These are phyloP conservation scores for Vanrija humicola DNA, from an alignment of 1,284 basidiomycete species.

Conservation along the genomic window DNA sequence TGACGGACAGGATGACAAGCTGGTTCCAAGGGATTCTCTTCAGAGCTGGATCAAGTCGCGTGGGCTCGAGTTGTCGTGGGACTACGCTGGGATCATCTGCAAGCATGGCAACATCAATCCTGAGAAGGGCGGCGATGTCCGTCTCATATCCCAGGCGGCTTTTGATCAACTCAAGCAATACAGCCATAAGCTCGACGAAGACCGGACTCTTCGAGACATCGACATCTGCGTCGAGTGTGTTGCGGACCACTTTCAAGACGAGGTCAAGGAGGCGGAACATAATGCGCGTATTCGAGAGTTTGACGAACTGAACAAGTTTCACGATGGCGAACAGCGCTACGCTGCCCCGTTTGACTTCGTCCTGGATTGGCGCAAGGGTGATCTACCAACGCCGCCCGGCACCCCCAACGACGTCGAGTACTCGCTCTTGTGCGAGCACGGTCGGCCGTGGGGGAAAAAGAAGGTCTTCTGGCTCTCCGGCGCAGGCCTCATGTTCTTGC, in stretches of 20 bases:
- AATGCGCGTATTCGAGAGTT: slow-evolving; percentile 18
- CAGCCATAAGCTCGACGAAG: slow-evolving; percentile 6
- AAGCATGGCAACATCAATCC: slow-evolving; percentile 29
- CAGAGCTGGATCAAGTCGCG: slow-evolving; percentile 23
- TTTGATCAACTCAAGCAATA: slow-evolving; percentile 19
- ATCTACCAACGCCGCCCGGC: not conserved
- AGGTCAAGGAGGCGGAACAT: not conserved
- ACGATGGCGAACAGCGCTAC: slow-evolving; percentile 9
- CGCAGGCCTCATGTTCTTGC: slow-evolving; percentile 21
- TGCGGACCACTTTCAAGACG: slow-evolving; percentile 10
- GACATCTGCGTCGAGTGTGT: slow-evolving; percentile 33
- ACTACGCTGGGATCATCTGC: slow-evolving; percentile 20
- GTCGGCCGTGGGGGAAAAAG: slow-evolving; percentile 7
- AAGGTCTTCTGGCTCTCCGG: slow-evolving; percentile 9
- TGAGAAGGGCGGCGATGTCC: slow-evolving; percentile 7
- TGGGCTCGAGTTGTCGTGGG: slow-evolving; percentile 18
- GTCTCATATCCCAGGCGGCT: slow-evolving; percentile 26
- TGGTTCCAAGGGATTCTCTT: slow-evolving; percentile 29
- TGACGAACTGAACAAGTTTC: slow-evolving; percentile 17
- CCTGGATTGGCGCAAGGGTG: slow-evolving; percentile 21
- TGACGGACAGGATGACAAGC: slow-evolving; percentile 26
- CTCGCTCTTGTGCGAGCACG: slow-evolving; percentile 35
- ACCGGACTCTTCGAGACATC: slow-evolving; percentile 8
- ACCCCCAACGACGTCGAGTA: slow-evolving; percentile 21
- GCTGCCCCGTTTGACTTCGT: slow-evolving; percentile 29